A percentile compares a stretch with the other conserved stretches of the same genome.
phyloP scores from a whole-genome alignment of 2,329 filamentous ascomycete genomes.

The Pseudogymnoascus destructans region DNA sequence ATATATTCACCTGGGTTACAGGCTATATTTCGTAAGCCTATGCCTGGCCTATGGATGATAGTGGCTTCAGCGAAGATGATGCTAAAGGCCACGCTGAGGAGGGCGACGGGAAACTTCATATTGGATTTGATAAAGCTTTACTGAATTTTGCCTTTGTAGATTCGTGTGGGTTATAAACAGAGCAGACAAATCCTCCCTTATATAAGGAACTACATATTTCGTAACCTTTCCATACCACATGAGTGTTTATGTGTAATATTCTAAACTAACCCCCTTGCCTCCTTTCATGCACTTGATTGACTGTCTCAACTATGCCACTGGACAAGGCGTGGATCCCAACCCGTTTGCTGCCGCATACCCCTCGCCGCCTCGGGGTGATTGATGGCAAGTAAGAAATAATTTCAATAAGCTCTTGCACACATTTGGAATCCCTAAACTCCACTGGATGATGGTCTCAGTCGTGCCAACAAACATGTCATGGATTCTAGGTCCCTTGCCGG shows the following conservation, averaged over 20 bases:
- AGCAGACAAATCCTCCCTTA: neutral
- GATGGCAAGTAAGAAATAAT: no score
- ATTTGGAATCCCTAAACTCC: neutral
- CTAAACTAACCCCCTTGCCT: neutral
- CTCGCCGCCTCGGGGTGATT: neutral
- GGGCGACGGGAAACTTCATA: neutral
- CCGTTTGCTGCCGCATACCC: no score
- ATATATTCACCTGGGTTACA: neutral
- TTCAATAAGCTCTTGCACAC: no score
- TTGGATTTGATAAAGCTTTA: neutral
- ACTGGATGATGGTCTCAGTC: neutral
- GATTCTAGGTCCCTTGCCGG: neutral
- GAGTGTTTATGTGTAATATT: neutral
- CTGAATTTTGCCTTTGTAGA: neutral
- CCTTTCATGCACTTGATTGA: neutral
- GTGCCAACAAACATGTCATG: neutral
- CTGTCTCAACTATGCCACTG: neutral
- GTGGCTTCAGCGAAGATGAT: neutral
- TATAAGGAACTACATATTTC: neutral
- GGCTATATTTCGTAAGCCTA: neutral
- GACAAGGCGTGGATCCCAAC: no score
- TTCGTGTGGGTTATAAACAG: neutral
- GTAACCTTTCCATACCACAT: neutral
- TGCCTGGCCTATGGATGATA: neutral
- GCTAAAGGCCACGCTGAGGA: neutral